Evolutionary conservation across 108 stramenopile species (phyloP), one percentile per base, ranked within the genome.

Genomic region (Stephanodiscus minutulus): DNA sequence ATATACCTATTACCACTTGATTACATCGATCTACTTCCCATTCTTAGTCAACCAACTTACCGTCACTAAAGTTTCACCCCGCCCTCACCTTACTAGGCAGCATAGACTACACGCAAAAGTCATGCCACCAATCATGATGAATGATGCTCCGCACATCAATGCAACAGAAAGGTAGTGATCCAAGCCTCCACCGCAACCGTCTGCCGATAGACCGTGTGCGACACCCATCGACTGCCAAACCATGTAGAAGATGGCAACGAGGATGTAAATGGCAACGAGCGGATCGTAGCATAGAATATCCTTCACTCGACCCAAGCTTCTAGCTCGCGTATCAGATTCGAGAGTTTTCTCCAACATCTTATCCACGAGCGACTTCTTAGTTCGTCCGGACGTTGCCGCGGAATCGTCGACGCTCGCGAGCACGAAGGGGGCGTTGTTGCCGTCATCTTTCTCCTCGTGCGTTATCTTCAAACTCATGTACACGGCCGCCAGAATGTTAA

Each of bases 201-300:
- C n/a, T 11, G 66, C 39, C 22, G 36, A 72, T 36, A 18, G 59
- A 37, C 58, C 72, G 44, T 35, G 33, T 49, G 62, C 37, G 21
- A 87, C 48, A 61, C 89, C 89, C 28, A 88, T 64, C 11, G 79
- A 31, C 28, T 71, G 66, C 85, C 85, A 91, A 20, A 79, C 43
- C 10, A 87, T 53, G 74, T 79, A 88, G 21, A 53, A 31, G 53
- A 91, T 57, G 9, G 80, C 77, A 47, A 83, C 52, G 15, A 91
- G 29, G 33, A 91, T 88, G 71, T 91, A 91, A 4, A 91, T 41
- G 10, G 89, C 89, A 52, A 91, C 78, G 6, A 67, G 46, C n/a
- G 80, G 85, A 65, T 91, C 89, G 46, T 91, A 75, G 62, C 87
- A 91, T n/a, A 91, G 64, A 36, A 87, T 76, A 44, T 91, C 74